Conservation (phyloP, 1,284 basidiomycete species). For the Ustilago bromivora region DNA sequence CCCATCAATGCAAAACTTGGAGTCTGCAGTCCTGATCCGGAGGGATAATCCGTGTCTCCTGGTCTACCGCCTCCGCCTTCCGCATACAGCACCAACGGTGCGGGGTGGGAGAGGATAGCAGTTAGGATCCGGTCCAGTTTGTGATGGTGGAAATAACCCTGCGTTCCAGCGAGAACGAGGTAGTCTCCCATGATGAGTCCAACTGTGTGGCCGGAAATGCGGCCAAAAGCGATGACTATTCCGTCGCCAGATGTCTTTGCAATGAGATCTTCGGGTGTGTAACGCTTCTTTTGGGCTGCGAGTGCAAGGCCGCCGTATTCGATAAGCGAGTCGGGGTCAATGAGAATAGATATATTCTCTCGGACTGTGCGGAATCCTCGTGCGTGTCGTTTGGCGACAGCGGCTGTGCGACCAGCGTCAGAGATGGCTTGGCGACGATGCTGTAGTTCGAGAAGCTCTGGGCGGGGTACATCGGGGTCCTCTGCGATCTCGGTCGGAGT, state of each 20-base stretch:
- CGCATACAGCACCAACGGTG: conserved; percentile 54
- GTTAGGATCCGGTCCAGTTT: conserved; percentile 55
- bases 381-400: conserved; percentile 42
- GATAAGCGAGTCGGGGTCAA: conserved; percentile 42
- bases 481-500: background rate
- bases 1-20: conserved; percentile 56
- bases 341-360: conserved; percentile 47
- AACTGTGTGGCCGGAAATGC: conserved; percentile 24
- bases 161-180: conserved; percentile 55
- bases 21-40: conserved; percentile 36
- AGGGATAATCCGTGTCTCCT: conserved; percentile 43
- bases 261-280: conserved; percentile 19
- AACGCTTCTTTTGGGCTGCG: conserved; percentile 39
- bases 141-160: conserved; percentile 52
- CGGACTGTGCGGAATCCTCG: conserved; percentile 49
- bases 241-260: conserved; percentile 47
- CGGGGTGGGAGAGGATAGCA: conserved; percentile 29
- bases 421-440: conserved; percentile 11
- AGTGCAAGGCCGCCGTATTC: conserved; percentile 53
- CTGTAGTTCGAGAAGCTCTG: conserved; percentile 35
- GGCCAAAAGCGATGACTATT: conserved; percentile 52
- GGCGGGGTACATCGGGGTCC: conserved; percentile 26
- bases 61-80: conserved; percentile 59
- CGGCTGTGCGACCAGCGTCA: conserved; percentile 21
- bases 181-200: conserved; percentile 49